These are phyloP conservation scores for Monilinia polystroma DNA, from an alignment of 2,329 filamentous ascomycete genomes.

Conservation along the genomic window DNA sequence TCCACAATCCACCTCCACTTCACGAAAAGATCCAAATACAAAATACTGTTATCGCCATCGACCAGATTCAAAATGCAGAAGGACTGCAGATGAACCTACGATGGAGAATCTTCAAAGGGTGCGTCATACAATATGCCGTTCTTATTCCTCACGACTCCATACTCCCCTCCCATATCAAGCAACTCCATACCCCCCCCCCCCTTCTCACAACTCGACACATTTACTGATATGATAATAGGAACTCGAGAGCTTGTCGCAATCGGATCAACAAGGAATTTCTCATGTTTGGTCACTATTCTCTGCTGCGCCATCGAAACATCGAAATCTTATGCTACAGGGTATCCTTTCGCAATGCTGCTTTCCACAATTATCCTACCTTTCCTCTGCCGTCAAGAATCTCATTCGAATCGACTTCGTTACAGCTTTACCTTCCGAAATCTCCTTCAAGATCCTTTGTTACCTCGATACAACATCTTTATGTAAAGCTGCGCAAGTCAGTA, in stretches of 20 bases:
- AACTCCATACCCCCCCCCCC: too few relatives aligned
- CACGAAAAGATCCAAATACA: conserved; percentile 64
- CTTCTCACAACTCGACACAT: neutral
- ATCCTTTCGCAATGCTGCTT: conserved; percentile 97
- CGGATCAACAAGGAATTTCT: conserved; percentile 91
- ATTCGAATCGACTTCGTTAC: conserved; percentile 97
- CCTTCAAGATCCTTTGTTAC: conserved; percentile 88
- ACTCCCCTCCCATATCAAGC: neutral
- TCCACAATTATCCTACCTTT: conserved; percentile 90
- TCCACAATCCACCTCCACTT: conserved; percentile 41
- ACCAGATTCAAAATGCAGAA: conserved; percentile 89
- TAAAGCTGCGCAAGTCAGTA: conserved; percentile 92
- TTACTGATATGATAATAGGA: conserved; percentile 52
- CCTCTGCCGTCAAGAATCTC: conserved; percentile 85
- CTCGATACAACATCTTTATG: conserved; percentile 93
- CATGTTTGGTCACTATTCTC: conserved; percentile 99
- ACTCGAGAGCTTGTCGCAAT: conserved; percentile 75
- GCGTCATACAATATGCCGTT: conserved; percentile 41
- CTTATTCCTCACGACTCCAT: neutral
- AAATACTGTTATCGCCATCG: conserved; percentile 95
- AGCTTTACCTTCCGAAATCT: conserved; percentile 83
- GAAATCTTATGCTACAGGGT: conserved; percentile 93
- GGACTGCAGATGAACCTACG: conserved; percentile 89
- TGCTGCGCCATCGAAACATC: conserved; percentile 87
- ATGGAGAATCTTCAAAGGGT: conserved; percentile 94